These are phyloP conservation scores for Quercus bicolor DNA, from an alignment of 306 rosid species.

Conservation along the genomic window DNA sequence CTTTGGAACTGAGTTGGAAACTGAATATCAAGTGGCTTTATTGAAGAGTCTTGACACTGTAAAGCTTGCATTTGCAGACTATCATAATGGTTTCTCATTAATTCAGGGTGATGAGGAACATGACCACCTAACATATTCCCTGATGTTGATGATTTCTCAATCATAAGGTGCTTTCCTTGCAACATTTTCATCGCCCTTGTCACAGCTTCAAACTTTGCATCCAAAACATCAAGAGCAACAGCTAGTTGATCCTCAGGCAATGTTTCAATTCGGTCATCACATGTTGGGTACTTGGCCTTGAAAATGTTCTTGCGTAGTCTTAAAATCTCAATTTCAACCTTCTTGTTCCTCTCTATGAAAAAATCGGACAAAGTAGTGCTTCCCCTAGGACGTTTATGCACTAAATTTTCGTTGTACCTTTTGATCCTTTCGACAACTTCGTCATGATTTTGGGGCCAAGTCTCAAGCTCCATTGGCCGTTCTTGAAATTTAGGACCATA, in stretches of 20 bases:
- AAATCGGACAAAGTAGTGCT: neutral
- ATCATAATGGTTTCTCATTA: neutral
- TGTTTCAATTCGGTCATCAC: neutral
- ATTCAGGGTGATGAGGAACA: neutral
- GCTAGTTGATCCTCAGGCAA: neutral
- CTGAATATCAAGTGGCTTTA: neutral
- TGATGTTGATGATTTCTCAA: neutral
- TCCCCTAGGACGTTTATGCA: neutral
- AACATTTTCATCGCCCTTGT: neutral
- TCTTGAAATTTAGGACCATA: neutral
- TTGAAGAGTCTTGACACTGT: neutral
- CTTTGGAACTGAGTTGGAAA: neutral
- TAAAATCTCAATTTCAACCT: slow-evolving; percentile 3
- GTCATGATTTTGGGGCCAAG: slow-evolving; percentile 4
- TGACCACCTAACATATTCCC: no score
- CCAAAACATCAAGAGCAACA: neutral
- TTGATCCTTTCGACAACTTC: neutral
- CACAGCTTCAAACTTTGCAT: slow-evolving; percentile 14
- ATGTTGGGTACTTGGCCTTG: slow-evolving; percentile 21
- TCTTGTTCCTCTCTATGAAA: slow-evolving; percentile 4
- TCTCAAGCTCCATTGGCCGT: neutral
- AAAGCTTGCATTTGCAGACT: neutral
- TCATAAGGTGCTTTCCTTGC: neutral
- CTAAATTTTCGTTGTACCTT: neutral
- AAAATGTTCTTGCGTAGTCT: slow-evolving; percentile 1